phyloP scores from a whole-genome alignment of 257 asterid species.

The Nicotiana tomentosiformis region DNA sequence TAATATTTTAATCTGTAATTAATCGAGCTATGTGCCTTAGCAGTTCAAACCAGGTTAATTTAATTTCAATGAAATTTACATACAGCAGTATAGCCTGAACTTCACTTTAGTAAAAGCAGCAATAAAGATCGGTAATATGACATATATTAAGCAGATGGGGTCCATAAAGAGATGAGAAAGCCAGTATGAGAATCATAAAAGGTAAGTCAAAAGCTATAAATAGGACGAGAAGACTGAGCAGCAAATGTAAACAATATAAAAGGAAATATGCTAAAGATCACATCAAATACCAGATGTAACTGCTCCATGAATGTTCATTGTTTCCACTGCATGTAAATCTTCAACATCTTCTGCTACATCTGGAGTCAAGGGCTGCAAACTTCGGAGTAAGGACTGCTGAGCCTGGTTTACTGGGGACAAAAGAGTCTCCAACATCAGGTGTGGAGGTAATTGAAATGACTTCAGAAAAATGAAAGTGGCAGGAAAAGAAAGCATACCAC shows the following conservation, averaged over 20 bases:
- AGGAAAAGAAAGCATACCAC: conserved; percentile 35
- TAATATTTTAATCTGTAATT: neutral
- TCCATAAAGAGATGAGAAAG: neutral
- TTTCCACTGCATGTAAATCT: conserved; percentile 73
- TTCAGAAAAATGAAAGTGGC: neutral
- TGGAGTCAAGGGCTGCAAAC: conserved; percentile 61
- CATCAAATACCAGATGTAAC: conserved; percentile 58
- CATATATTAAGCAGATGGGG: neutral
- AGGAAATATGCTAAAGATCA: neutral
- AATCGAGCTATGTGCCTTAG: neutral
- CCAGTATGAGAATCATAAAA: neutral
- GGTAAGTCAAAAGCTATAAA: neutral
- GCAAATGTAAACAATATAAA: neutral
- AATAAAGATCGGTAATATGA: neutral
- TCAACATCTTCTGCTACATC: conserved; percentile 56
- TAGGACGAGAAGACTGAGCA: neutral
- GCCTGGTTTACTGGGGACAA: conserved; percentile 29
- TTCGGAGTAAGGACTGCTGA: conserved; percentile 42
- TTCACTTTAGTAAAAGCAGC: neutral
- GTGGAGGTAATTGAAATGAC: conserved; percentile 1
- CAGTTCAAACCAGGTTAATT: neutral
- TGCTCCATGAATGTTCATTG: conserved; percentile 66
- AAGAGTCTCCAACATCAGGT: conserved; percentile 11
- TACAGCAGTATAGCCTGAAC: neutral
- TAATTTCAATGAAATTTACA: neutral